A percentile compares a stretch with the other conserved stretches of the same genome.
Evolutionary conservation across 164 flowering plant genomes (phyloP).

Genomic region (Chimonanthus praecox): DNA sequence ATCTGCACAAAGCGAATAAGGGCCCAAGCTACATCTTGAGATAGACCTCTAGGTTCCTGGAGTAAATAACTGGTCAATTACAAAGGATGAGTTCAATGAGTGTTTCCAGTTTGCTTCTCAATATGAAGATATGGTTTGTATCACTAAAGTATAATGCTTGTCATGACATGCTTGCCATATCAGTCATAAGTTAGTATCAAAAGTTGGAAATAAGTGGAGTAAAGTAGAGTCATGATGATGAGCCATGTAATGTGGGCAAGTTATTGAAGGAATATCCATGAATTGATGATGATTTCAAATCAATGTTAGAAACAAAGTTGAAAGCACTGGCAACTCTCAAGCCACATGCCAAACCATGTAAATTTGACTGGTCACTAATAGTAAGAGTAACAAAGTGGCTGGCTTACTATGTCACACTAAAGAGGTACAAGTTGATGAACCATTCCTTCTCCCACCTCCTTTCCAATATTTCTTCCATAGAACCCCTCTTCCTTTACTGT

Average conservation of each 20-base stretch:
- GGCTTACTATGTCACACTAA: neutral
- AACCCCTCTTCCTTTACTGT: no score
- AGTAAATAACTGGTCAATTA: neutral
- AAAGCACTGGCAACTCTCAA: neutral
- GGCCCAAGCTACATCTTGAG: neutral
- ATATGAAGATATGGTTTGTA: neutral
- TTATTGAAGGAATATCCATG: neutral
- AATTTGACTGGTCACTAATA: neutral
- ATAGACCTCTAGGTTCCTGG: neutral
- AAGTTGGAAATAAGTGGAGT: no score
- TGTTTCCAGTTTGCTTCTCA: neutral
- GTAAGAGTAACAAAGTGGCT: neutral
- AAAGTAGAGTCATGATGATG: no score
- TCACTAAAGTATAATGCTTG: neutral
- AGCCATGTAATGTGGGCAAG: no score
- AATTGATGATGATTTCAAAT: neutral
- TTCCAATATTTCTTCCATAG: no score
- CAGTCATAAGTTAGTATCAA: no score
- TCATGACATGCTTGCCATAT: neutral
- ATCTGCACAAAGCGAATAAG: neutral
- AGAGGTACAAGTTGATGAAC: neutral
- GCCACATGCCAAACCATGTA: neutral
- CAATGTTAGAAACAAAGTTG: no score
- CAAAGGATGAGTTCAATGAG: neutral
- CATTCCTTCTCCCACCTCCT: no score